Conservation (phyloP, 2,329 filamentous ascomycete species). For the Phialocephala sp. region DNA sequence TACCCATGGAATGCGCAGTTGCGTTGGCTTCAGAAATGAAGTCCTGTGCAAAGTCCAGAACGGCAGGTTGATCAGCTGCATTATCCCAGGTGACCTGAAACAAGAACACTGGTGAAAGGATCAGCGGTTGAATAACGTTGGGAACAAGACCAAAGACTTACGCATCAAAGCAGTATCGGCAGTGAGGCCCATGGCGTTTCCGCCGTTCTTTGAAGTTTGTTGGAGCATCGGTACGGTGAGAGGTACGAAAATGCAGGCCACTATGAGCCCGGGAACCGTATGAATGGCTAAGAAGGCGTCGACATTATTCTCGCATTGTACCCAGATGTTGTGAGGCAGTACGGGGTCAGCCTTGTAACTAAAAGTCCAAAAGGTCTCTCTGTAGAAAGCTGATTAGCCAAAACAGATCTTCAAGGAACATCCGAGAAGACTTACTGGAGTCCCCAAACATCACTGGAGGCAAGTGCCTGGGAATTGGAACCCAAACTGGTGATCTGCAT, state of each 20-base stretch:
- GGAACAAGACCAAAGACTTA: neutral
- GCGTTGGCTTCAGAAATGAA: conserved; percentile 38
- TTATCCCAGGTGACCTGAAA: conserved; percentile 34
- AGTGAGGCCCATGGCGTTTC: neutral
- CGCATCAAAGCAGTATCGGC: neutral
- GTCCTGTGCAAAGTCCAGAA: conserved; percentile 38
- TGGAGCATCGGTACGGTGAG: neutral
- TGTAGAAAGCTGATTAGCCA: too few relatives aligned
- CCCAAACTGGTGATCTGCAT: neutral
- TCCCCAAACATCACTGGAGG: neutral
- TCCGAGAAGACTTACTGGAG: neutral
- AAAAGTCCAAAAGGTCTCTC: neutral
- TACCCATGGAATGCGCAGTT: conserved; percentile 38
- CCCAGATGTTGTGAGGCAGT: neutral
- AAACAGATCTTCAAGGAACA: too few relatives aligned
- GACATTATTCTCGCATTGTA: neutral
- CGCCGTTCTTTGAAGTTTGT: neutral
- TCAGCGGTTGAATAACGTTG: neutral
- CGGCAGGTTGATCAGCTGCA: conserved; percentile 42
- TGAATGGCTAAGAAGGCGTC: neutral
- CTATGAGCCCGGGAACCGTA: neutral
- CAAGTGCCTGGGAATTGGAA: neutral
- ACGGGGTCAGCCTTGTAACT: neutral
- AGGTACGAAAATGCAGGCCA: neutral
- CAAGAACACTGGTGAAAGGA: neutral